phyloP scores from a whole-genome alignment of 345 rosid species.

The Reutealis trisperma region DNA sequence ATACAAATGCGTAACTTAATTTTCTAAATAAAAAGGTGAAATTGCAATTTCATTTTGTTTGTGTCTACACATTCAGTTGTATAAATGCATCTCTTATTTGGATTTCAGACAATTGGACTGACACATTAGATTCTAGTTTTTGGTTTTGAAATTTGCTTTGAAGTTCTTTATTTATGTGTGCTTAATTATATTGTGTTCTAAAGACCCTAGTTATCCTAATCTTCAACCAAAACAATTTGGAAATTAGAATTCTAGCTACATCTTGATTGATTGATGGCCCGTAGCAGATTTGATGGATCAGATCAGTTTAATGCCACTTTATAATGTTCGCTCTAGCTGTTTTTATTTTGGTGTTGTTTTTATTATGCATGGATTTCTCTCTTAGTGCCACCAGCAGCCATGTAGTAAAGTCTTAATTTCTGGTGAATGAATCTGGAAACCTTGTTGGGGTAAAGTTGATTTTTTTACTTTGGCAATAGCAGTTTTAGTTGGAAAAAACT shows the following conservation, averaged over 20 bases:
- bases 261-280: background rate
- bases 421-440: constrained; percentile 10
- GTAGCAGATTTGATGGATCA: background rate
- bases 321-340: background rate
- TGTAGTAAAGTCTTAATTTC: background rate
- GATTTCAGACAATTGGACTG: background rate
- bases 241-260: background rate
- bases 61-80: background rate
- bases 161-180: background rate
- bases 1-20: background rate
- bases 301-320: background rate
- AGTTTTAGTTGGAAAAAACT: constrained; percentile 1
- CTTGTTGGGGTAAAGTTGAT: background rate
- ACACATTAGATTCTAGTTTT: background rate
- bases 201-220: background rate
- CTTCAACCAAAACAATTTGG: background rate
- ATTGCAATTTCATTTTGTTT: background rate
- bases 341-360: background rate
- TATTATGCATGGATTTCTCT: background rate
- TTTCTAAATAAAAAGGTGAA: background rate
- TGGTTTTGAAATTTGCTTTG: background rate
- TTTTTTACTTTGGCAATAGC: constrained; percentile 9
- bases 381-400: background rate
- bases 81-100: background rate
- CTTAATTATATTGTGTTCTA: background rate